phyloP scores from a whole-genome alignment of 1,284 basidiomycete genomes.

The Trichosporon asahii region DNA sequence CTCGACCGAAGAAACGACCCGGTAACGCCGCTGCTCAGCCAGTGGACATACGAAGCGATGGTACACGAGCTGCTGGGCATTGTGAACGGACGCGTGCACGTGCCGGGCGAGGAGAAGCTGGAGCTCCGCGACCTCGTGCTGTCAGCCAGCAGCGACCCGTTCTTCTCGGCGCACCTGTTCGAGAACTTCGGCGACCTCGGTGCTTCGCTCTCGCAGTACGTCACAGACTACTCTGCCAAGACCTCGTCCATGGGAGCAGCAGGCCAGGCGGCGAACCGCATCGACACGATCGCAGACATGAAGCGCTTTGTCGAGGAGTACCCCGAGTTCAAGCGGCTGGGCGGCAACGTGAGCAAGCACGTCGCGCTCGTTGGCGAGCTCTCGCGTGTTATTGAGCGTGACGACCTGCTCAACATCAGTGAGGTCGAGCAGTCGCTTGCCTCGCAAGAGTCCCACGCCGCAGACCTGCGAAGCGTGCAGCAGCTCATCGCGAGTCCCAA shows the following conservation, averaged over 20 bases:
- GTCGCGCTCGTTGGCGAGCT: conserved; percentile 95
- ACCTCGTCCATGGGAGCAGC: conserved; percentile 57
- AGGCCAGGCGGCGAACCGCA: conserved; percentile 59
- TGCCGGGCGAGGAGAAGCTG: conserved; percentile 79
- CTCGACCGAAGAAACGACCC: conserved; percentile 92
- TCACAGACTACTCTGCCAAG: conserved; percentile 86
- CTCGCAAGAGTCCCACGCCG: conserved; percentile 73
- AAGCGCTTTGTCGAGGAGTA: conserved; percentile 98
- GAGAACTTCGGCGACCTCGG: conserved; percentile 97
- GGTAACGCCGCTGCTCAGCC: conserved; percentile 92
- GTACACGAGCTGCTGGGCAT: conserved; percentile 95
- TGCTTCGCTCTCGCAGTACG: conserved; percentile 86
- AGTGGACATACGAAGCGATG: conserved; percentile 99
- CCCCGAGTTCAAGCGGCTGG: conserved; percentile 92
- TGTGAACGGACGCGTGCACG: conserved; percentile 83
- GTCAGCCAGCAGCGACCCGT: conserved; percentile 85
- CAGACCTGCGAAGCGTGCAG: conserved; percentile 82
- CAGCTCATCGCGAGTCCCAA: conserved; percentile 64
- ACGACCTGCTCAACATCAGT: conserved; percentile 81
- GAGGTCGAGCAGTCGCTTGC: conserved; percentile 97
- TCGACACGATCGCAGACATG: conserved; percentile 97
- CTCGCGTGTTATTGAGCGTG: conserved; percentile 79
- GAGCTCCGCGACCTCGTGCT: conserved; percentile 93
- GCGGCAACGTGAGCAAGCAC: conserved; percentile 98
- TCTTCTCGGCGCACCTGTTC: conserved; percentile 87